Percentiles rank a stretch among this genome's conserved stretches.
Conservation (phyloP, 768 basidiomycete species). For the Asterophora lycoperdoides region DNA sequence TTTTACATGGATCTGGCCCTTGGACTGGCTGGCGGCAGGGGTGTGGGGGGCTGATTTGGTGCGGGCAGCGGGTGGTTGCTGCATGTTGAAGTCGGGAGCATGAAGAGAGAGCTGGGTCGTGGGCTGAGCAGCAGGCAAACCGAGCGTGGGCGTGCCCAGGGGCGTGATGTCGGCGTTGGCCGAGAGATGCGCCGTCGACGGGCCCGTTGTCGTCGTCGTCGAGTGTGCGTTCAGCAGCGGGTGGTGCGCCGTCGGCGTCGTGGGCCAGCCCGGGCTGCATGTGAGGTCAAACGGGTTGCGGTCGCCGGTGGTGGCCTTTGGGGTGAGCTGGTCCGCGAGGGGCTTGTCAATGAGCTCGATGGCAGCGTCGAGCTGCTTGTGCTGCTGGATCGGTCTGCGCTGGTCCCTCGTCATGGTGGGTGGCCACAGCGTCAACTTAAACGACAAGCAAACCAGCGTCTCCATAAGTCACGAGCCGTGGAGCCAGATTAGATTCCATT, state of each 20-base stretch:
- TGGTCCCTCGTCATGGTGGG: too few species aligned
- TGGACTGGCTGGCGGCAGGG: slow-evolving; percentile 33
- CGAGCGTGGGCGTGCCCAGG: slow-evolving; percentile 37
- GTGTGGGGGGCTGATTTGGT: slow-evolving; percentile 8
- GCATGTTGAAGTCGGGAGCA: slow-evolving; percentile 84
- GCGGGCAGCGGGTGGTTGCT: slow-evolving; percentile 49
- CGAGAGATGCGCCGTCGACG: slow-evolving; percentile 33
- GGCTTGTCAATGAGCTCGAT: too few species aligned
- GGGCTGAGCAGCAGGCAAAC: slow-evolving; percentile 51
- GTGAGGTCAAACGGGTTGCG: slow-evolving; percentile 60
- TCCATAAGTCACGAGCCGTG: slow-evolving; percentile 16
- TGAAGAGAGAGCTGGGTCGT: slow-evolving; percentile 69
- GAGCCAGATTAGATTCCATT: slow-evolving; percentile 2
- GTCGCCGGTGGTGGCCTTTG: slow-evolving; percentile 41
- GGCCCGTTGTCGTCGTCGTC: slow-evolving; percentile 18
- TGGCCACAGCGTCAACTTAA: too few species aligned
- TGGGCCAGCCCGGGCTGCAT: slow-evolving; percentile 15
- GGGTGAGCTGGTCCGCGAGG: slow-evolving; percentile 53
- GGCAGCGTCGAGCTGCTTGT: too few species aligned
- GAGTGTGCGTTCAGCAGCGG: slow-evolving; percentile 32
- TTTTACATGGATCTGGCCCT: slow-evolving; percentile 90
- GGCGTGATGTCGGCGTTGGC: slow-evolving; percentile 42
- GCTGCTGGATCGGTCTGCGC: too few species aligned
- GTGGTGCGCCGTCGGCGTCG: slow-evolving; percentile 33
- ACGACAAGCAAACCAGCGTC: slow-evolving; percentile 13